phyloP scores from a whole-genome alignment of 2,329 filamentous ascomycete species.

The Colletotrichum paranaense region DNA sequence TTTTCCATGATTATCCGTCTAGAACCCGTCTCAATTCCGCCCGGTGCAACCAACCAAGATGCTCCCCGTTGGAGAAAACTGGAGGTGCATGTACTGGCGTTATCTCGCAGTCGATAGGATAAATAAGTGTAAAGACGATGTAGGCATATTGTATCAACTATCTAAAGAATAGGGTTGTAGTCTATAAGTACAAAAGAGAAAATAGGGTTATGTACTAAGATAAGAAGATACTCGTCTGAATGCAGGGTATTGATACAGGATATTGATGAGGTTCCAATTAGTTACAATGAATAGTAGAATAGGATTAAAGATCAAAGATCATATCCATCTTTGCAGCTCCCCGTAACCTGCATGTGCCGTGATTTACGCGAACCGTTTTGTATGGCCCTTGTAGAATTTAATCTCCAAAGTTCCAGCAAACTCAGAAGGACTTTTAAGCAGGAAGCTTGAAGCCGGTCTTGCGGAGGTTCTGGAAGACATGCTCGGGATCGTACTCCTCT shows the following conservation, averaged over 20 bases:
- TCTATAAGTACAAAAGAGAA: background rate
- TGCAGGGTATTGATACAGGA: background rate
- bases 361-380: background rate
- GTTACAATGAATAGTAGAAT: background rate
- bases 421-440: background rate
- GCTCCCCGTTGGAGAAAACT: too few relatives aligned
- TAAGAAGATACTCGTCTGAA: background rate
- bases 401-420: background rate
- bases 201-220: background rate
- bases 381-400: background rate
- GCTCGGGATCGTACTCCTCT: constrained; percentile 45
- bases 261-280: background rate
- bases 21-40: too few relatives aligned
- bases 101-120: too few relatives aligned
- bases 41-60: too few relatives aligned
- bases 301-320: background rate
- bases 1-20: too few relatives aligned
- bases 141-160: background rate
- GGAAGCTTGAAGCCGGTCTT: constrained; percentile 45
- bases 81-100: too few relatives aligned
- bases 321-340: background rate
- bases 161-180: background rate
- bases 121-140: background rate
- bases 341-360: background rate
- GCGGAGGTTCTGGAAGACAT: constrained; percentile 48